phyloP scores from a whole-genome alignment of 345 rosid species.

The Microcos paniculata region DNA sequence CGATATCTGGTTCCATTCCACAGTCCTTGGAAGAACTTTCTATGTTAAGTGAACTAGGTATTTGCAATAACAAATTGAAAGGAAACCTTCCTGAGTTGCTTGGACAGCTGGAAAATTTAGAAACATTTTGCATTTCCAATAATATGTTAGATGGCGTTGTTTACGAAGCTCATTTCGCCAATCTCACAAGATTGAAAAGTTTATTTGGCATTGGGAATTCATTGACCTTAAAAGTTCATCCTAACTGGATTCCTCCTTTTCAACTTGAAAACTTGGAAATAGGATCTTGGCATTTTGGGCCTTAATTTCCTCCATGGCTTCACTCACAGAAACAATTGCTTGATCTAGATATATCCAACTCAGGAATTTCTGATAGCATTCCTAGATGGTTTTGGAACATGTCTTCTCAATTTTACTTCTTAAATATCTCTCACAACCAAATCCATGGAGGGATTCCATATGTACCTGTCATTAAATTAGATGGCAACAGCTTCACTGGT shows the following conservation, averaged over 20 bases:
- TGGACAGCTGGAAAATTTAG: slow-evolving; percentile 33
- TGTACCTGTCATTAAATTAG: slow-evolving; percentile 29
- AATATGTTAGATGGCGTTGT: slow-evolving; percentile 18
- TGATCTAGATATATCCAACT: slow-evolving; percentile 31
- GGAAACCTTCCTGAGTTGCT: slow-evolving; percentile 50
- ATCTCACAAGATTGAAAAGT: background rate
- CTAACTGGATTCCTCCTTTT: background rate
- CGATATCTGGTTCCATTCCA: background rate
- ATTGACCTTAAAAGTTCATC: background rate
- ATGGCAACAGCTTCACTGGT: slow-evolving; percentile 44
- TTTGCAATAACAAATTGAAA: too few species aligned
- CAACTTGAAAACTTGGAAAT: background rate
- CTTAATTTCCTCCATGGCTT: slow-evolving; percentile 8
- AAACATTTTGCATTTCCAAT: slow-evolving; percentile 27
- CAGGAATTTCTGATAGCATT: slow-evolving; percentile 46
- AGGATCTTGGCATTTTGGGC: background rate
- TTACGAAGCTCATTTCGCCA: slow-evolving; percentile 28
- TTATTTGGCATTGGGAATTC: background rate
- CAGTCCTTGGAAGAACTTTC: background rate
- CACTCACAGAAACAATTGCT: slow-evolving; percentile 37
- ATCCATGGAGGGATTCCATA: slow-evolving; percentile 40
- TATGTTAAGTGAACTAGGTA: too few species aligned
- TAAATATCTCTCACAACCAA: slow-evolving; percentile 43
- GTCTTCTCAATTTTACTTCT: slow-evolving; percentile 30
- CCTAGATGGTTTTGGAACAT: slow-evolving; percentile 38